Evolutionary conservation across 345 rosid genomes (phyloP).

Genomic region (Aquilaria malaccensis): DNA sequence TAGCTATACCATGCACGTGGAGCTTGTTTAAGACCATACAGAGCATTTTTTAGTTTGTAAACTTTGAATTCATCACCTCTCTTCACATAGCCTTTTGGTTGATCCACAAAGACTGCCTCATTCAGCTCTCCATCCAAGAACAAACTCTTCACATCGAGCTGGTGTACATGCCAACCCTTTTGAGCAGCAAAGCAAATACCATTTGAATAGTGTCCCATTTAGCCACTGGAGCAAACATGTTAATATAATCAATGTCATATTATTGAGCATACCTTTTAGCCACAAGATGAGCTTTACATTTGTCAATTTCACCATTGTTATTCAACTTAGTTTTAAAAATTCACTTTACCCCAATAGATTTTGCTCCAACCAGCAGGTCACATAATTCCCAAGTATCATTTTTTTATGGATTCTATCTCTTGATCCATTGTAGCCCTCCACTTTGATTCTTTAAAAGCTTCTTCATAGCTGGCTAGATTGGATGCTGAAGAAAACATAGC

Average conservation of each 20-base stretch:
- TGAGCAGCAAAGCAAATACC: neutral
- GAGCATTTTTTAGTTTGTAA: too few species aligned
- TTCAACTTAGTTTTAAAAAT: conserved; percentile 11
- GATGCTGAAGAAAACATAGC: neutral
- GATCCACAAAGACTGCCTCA: neutral
- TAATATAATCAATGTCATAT: neutral
- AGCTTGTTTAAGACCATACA: conserved; percentile 8
- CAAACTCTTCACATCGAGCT: conserved; percentile 1
- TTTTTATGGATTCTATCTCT: neutral
- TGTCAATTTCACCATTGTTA: neutral
- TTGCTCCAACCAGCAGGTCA: neutral
- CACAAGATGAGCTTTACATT: neutral
- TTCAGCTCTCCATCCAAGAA: neutral
- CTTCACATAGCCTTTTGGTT: neutral
- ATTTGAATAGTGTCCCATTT: neutral
- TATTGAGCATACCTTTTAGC: neutral
- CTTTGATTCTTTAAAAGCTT: neutral
- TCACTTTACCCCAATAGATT: conserved; percentile 9
- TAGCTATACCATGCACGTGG: neutral
- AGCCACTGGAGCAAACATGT: neutral
- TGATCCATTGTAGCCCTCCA: conserved; percentile 2
- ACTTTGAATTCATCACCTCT: too few species aligned
- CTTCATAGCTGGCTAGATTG: neutral
- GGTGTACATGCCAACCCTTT: conserved; percentile 1
- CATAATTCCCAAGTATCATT: conserved; percentile 2